Base-by-base conservation (phyloP, 495 filamentous ascomycete genomes). In the Chaetomium fimeti region DNA sequence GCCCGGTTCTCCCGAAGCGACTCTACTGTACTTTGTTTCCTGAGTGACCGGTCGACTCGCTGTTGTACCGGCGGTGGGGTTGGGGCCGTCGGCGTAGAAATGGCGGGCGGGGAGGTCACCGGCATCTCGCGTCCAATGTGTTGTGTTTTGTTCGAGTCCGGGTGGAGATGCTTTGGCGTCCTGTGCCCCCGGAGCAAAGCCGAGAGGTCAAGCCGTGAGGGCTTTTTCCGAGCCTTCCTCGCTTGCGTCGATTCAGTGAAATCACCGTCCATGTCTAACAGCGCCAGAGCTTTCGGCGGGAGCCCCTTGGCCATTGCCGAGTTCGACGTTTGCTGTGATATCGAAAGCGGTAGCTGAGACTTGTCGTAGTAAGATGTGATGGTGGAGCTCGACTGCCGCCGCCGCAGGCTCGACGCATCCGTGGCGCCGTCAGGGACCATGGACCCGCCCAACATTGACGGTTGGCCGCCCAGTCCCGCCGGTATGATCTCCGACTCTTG, bases 241-340 rank as follows among this genome's bases (percentile, higher is more conserved):
- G 57, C 47, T 42, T 60, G 66, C n/a, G 62, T 52, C 57, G 47
- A 25, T 0, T 63, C 56, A 2, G 48, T 56, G 28, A 61, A 62
- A 8, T 67, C 45, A 4, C 67, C 76, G 45, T 79, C 78, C 32
- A 79, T 78, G 74, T 79, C 79, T 51, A 77, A 72, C 36, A 77
- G 71, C 27, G 71, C 61, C n/a, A 75, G 66, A 16, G 71, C 76
- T 70, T 81, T 81, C 22, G 75, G 66, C 8, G 81, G 80, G 6
- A 81, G 72, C 8, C 80, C 81, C 67, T 83, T 84, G 12, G 81
- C 76, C 75, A 84, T 82, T 42, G 81, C 79, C 20, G 82, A 84
- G 60, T 73, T 79, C 1, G 81, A 82, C 11, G 82, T 84, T 66
- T 85, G 83, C 61, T 83, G 81, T 8, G 82, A 84, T 65, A 83